Base-by-base conservation (phyloP, 1,139 yeast species). In the Yamadazyma jaroonii region DNA sequence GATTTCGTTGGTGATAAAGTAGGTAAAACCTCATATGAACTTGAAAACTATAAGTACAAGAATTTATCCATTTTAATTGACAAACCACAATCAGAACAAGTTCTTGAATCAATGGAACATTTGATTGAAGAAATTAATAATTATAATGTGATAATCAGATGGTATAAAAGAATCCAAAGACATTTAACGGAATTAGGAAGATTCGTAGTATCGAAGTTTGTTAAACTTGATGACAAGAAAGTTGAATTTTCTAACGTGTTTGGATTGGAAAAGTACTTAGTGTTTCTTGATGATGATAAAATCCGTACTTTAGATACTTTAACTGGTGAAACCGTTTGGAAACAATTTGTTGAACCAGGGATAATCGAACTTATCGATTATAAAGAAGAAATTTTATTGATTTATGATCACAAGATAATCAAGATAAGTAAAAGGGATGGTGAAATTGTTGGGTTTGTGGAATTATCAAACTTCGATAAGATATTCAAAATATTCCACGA, bases 181-280 rank as follows among this genome's bases (percentile, higher is more conserved):
- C 76, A 70, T 41, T 56, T 67, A 46, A 40, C 52, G 9, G 70
- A 64, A 35, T 48, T 70, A 17, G 73, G 73, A 1, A 53, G 44
- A 35, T 61, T 50, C 32, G 39, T 54, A 4, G 45, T 54, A 1
- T 46, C 58, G 4, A 32, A 37, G 20, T 32, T 45, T 21, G 31
- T 39, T 6, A 36, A 36, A 2, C 25, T 41, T 4, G 38, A 39
- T 7, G 25, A 36, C 10, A 39, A 42, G 5, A 38, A 38, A 6
- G 25, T 41, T 24, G 41, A 37, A 2, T 32, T 45, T 9, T 50
- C 51, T 6, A 60, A 57, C 31, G 56, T 54, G n/a, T 62, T 56
- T 43, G 72, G 68, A 1, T 57, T 69, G 34, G 61, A 54, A 21
- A 70, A 69, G 41, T 45, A 63, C 20, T 44, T 70, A 25, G 54